Percentiles rank a stretch among this genome's conserved stretches.
phyloP scores from a whole-genome alignment of 495 filamentous ascomycete species.

The Astrothelium macrocarpum region DNA sequence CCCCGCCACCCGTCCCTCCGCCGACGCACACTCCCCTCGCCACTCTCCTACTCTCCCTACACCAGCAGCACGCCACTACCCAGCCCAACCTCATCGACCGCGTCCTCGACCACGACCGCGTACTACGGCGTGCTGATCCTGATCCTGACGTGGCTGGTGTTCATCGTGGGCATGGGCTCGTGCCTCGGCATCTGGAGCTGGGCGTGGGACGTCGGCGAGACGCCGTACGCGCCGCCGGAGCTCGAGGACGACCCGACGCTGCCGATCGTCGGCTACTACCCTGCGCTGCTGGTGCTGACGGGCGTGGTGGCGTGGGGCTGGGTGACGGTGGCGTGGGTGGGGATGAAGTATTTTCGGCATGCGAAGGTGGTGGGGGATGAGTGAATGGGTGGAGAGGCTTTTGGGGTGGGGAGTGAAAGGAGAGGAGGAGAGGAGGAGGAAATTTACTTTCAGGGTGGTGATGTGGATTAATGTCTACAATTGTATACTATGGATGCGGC shows the following conservation, averaged over 20 bases:
- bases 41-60: conserved; percentile 20
- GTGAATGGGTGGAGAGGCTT: not conserved
- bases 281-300: conserved; percentile 83
- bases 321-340: conserved; percentile 93
- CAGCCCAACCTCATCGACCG: conserved; percentile 35
- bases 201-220: conserved; percentile 98
- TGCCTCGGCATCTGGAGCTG: conserved; percentile 98
- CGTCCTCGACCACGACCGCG: conserved; percentile 74
- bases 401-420: not conserved
- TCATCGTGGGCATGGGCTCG: conserved; percentile 90
- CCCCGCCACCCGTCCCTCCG: conserved; percentile 30
- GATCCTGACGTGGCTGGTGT: conserved; percentile 82
- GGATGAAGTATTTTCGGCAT: conserved; percentile 99
- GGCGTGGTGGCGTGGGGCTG: conserved; percentile 98
- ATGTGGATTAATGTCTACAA: not conserved
- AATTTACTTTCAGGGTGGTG: no score
- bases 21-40: conserved; percentile 10
- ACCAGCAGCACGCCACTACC: conserved; percentile 32
- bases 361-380: conserved; percentile 59
- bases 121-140: conserved; percentile 96
- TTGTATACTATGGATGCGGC: not conserved
- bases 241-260: conserved; percentile 86
- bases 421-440: not conserved
- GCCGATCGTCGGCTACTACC: conserved; percentile 95
- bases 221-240: conserved; percentile 85